Conservation (phyloP, 75 land plant genomes). For the Chamaecyparis obtusa region DNA sequence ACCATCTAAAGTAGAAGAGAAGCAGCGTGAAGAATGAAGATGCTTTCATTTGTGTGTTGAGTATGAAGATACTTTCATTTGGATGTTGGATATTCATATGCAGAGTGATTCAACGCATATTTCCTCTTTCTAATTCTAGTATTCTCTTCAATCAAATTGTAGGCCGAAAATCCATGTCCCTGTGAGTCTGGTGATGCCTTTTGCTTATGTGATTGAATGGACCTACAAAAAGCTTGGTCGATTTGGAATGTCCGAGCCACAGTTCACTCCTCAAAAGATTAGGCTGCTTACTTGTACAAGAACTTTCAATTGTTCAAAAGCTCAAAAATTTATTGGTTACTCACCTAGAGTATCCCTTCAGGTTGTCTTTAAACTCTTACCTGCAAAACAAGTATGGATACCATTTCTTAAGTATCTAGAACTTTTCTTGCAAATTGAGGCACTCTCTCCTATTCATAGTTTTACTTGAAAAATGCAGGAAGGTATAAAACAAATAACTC, state of each 20-base stretch:
- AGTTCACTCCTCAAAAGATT: conserved; percentile 78
- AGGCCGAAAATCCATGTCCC: conserved; percentile 83
- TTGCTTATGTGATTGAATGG: conserved; percentile 75
- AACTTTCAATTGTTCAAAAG: conserved; percentile 80
- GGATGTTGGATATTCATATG: too few relatives aligned
- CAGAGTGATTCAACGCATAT: not conserved
- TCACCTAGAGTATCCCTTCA: conserved; percentile 72
- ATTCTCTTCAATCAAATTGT: conserved; percentile 14
- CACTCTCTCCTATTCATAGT: not conserved
- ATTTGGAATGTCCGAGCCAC: conserved; percentile 74
- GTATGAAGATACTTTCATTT: too few relatives aligned
- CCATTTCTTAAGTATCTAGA: not conserved
- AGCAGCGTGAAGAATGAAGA: too few relatives aligned
- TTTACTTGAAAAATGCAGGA: conserved; percentile 46
- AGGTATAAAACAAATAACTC: conserved; percentile 68
- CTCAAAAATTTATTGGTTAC: conserved; percentile 72
- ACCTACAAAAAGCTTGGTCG: conserved; percentile 57
- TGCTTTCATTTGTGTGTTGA: too few relatives aligned
- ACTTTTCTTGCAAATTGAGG: not conserved
- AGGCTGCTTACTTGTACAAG: conserved; percentile 66
- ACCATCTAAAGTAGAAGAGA: not conserved
- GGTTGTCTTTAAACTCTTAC: conserved; percentile 27
- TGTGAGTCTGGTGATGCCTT: conserved; percentile 64
- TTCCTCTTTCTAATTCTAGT: conserved; percentile 2
- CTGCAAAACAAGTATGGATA: not conserved